Evolutionary conservation across 2,329 filamentous ascomycete genomes (phyloP).

Genomic region (Ceratocystis papillata): DNA sequence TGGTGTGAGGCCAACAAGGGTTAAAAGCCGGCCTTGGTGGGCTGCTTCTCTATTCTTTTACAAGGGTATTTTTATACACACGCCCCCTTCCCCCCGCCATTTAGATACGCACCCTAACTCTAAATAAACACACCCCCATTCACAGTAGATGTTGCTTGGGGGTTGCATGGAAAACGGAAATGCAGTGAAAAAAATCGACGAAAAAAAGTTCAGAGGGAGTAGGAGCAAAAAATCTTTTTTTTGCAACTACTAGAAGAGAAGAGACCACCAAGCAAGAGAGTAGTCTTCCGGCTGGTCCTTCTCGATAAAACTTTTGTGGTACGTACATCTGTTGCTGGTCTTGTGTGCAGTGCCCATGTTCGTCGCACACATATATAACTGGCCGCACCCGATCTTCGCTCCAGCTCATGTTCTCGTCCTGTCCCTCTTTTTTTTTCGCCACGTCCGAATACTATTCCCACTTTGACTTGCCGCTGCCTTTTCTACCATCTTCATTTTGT

Average conservation of each 20-base stretch:
- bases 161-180: constrained; percentile 1
- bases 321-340: background rate
- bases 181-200: background rate
- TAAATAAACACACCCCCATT: background rate
- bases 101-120: background rate
- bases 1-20: background rate
- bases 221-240: background rate
- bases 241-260: background rate
- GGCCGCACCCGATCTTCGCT: background rate
- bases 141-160: background rate
- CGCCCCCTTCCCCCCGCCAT: background rate
- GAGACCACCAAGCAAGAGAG: background rate
- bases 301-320: background rate
- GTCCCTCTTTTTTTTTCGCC: background rate
- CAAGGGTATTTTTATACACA: background rate
- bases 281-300: background rate
- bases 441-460: background rate
- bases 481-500: background rate
- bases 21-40: background rate
- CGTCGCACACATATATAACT: constrained; percentile 1
- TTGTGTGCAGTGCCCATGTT: background rate
- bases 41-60: background rate
- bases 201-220: background rate
- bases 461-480: too few species aligned
- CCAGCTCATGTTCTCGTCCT: background rate